Percentiles rank a stretch among this genome's conserved stretches.
These are phyloP conservation scores for Leccinum imitatum DNA, from an alignment of 768 basidiomycete genomes.

Conservation along the genomic window DNA sequence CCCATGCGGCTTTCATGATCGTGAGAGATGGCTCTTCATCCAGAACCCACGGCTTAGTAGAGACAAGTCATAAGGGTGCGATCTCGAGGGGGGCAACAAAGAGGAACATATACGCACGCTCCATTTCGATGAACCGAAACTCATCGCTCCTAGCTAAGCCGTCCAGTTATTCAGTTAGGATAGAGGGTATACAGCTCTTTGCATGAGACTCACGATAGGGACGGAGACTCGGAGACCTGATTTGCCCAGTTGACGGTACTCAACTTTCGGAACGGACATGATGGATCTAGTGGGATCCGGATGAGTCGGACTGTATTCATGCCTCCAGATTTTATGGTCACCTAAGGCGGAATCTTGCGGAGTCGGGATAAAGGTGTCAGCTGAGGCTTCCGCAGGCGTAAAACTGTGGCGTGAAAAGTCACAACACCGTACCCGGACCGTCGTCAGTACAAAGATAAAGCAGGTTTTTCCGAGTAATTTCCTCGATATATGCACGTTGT, in stretches of 20 bases:
- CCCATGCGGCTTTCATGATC: conserved; percentile 39
- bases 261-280: conserved; percentile 15
- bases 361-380: not conserved
- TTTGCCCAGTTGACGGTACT: conserved; percentile 28
- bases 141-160: conserved; percentile 27
- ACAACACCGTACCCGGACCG: no score
- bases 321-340: not conserved
- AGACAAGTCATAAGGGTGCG: not conserved
- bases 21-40: conserved; percentile 27
- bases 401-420: no score
- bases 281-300: not conserved
- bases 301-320: not conserved
- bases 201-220: conserved; percentile 28
- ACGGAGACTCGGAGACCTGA: conserved; percentile 33
- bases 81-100: not conserved
- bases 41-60: conserved; percentile 25
- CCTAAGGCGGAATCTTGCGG: not conserved
- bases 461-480: not conserved
- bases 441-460: no score
- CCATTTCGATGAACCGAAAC: conserved; percentile 32
- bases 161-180: not conserved
- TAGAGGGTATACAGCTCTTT: not conserved
- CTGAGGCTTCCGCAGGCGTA: not conserved
- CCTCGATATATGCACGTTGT: not conserved
- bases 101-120: conserved; percentile 13